Evolutionary conservation across 140 eudicot genomes (phyloP).

Genomic region (Senecio squalidus): DNA sequence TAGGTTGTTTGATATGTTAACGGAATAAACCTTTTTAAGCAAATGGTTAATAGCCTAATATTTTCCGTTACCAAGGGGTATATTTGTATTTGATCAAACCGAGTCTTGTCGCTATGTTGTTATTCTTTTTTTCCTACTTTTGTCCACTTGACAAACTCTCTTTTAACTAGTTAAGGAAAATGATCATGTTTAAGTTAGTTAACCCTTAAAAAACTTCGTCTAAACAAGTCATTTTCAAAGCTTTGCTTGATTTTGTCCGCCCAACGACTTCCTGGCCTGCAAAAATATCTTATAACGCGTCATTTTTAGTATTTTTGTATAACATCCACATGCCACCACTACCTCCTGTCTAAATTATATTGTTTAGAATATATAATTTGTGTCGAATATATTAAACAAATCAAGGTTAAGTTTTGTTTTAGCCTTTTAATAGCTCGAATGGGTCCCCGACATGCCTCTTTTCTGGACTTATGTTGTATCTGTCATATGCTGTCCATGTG

Average conservation of each 20-base stretch:
- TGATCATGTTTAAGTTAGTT: conserved; percentile 7
- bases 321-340: conserved; percentile 11
- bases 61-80: not conserved
- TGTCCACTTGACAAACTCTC: not conserved
- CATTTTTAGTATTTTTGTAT: conserved; percentile 11
- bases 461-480: conserved; percentile 8
- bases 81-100: not conserved
- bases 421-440: conserved; percentile 8
- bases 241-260: conserved; percentile 8
- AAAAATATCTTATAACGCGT: conserved; percentile 19
- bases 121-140: conserved; percentile 2
- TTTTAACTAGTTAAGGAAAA: not conserved
- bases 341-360: conserved; percentile 2
- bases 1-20: not conserved
- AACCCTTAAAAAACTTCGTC: conserved; percentile 12
- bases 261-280: conserved; percentile 26
- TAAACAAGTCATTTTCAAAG: conserved; percentile 15
- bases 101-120: conserved; percentile 3
- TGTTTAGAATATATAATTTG: not conserved
- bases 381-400: conserved; percentile 16
- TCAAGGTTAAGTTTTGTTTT: conserved; percentile 7
- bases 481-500: not conserved
- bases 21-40: too few relatives aligned
- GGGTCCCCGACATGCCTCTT: conserved; percentile 25
- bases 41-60: not conserved